phyloP scores from a whole-genome alignment of 805 yeast genomes.

The Candida dajiaensis region DNA sequence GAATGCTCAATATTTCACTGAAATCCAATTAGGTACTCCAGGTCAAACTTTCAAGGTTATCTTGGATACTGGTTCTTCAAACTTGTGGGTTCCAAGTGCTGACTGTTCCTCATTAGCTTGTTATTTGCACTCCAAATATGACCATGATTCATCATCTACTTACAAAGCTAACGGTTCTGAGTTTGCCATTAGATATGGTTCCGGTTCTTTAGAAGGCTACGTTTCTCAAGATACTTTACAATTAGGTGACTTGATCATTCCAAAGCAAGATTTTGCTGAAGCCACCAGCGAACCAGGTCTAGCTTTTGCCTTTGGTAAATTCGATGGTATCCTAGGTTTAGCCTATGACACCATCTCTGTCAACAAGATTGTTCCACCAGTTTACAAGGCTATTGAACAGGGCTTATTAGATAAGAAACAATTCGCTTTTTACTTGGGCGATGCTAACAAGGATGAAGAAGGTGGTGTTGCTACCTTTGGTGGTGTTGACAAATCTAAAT shows the following conservation, averaged over 20 bases:
- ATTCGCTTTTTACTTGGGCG: constrained; percentile 90
- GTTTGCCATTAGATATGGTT: constrained; percentile 84
- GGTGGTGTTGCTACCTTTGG: constrained; percentile 97
- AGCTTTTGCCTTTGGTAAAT: constrained; percentile 97
- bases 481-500: constrained; percentile 77
- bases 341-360: constrained; percentile 92
- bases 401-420: constrained; percentile 79
- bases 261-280: constrained; percentile 92
- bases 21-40: constrained; percentile 87
- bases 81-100: constrained; percentile 91
- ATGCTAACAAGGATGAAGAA: constrained; percentile 54
- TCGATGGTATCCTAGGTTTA: constrained; percentile 95
- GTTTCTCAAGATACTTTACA: constrained; percentile 80
- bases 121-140: constrained; percentile 87
- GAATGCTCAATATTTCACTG: constrained; percentile 95
- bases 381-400: constrained; percentile 79
- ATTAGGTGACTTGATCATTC: constrained; percentile 79
- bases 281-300: constrained; percentile 97
- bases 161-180: constrained; percentile 84
- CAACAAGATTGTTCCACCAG: constrained; percentile 85
- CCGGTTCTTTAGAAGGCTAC: constrained; percentile 89
- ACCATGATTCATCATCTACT: constrained; percentile 73
- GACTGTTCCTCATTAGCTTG: constrained; percentile 94
- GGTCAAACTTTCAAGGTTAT: constrained; percentile 90
- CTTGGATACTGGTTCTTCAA: constrained; percentile 94